Evolutionary conservation across 2,329 filamentous ascomycete genomes (phyloP).

Genomic region (Dendrostoma leiphaemia): DNA sequence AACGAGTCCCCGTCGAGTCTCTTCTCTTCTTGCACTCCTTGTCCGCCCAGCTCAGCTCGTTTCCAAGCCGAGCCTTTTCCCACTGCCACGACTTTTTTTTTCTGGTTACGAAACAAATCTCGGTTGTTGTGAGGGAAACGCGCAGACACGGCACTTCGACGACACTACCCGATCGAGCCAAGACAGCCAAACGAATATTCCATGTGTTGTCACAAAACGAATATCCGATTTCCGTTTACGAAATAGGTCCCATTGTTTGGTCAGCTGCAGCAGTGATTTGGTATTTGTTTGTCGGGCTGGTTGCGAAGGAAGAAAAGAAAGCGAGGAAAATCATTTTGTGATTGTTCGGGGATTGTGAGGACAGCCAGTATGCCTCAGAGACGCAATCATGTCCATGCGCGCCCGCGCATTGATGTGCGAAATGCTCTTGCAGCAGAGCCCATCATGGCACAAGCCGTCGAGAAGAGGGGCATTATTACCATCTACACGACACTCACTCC

Average conservation of each 20-base stretch:
- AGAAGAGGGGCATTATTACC: slow-evolving; percentile 21
- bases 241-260: slow-evolving; percentile 2
- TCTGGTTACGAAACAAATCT: neutral
- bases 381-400: slow-evolving; percentile 12
- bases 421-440: neutral
- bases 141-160: neutral
- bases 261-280: neutral
- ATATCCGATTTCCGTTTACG: neutral
- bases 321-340: no score
- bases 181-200: neutral
- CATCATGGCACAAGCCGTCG: neutral
- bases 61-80: neutral
- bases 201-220: slow-evolving; percentile 3
- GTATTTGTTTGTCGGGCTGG: neutral
- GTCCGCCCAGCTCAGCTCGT: neutral
- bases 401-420: neutral
- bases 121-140: neutral
- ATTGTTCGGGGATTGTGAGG: neutral
- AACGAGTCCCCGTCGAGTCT: neutral
- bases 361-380: slow-evolving; percentile 11
- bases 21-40: neutral
- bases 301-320: neutral
- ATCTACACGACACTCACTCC: slow-evolving; percentile 30
- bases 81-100: neutral
- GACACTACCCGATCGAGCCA: neutral